These are phyloP conservation scores for Aureobasidium sp. DNA, from an alignment of 2,329 filamentous ascomycete species.

Conservation along the genomic window DNA sequence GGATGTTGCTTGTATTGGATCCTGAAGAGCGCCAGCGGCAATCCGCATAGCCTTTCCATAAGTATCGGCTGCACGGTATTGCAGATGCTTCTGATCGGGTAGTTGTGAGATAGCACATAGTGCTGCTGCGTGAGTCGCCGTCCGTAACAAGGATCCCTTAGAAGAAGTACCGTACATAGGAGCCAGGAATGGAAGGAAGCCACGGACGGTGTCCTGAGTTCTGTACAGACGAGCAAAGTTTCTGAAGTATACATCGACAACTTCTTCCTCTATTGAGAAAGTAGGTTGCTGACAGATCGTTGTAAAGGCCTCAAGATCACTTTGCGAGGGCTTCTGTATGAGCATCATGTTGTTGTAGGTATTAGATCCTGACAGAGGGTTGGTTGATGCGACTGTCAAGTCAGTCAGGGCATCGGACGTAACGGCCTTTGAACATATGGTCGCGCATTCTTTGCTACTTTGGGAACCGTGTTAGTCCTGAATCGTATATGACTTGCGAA, in stretches of 20 bases:
- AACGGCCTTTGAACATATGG: background rate
- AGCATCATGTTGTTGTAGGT: background rate
- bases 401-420: background rate
- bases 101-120: conserved; percentile 11
- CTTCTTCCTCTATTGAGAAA: conserved; percentile 9
- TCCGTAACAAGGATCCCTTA: background rate
- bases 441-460: background rate
- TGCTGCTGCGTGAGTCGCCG: conserved; percentile 4
- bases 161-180: background rate
- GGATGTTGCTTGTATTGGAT: conserved; percentile 41
- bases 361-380: background rate
- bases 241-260: conserved; percentile 6
- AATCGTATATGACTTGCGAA: background rate
- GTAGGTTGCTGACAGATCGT: conserved; percentile 26
- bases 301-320: conserved; percentile 39
- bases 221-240: conserved; percentile 3
- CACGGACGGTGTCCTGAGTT: background rate
- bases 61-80: background rate
- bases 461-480: background rate
- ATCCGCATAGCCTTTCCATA: conserved; percentile 7
- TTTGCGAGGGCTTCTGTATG: background rate
- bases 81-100: background rate
- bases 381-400: too few relatives aligned
- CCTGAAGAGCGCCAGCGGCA: conserved; percentile 43
- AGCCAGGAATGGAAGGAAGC: conserved; percentile 4